phyloP scores from a whole-genome alignment of 1,139 yeast genomes.

The Saccharomyces hybrid region DNA sequence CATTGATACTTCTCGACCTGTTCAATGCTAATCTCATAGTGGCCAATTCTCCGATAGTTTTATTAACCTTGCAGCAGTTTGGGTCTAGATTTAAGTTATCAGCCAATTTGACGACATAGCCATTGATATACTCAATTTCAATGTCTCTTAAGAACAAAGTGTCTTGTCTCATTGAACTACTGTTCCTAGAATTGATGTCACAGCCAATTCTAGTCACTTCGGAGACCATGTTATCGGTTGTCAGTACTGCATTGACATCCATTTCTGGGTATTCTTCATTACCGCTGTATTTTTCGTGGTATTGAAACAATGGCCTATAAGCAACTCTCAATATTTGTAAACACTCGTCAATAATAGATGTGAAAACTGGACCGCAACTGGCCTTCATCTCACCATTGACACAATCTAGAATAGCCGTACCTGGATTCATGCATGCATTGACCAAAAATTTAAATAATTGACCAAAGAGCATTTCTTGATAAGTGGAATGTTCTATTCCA shows the following conservation, averaged over 20 bases:
- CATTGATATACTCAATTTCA: slow-evolving; percentile 76
- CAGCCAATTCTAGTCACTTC: slow-evolving; percentile 39
- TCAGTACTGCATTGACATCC: slow-evolving; percentile 32
- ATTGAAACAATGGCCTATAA: slow-evolving; percentile 26
- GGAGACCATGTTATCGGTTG: slow-evolving; percentile 39
- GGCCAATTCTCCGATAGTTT: slow-evolving; percentile 30
- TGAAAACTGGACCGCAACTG: slow-evolving; percentile 36
- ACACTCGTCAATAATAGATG: slow-evolving; percentile 44
- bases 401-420: slow-evolving; percentile 70
- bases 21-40: slow-evolving; percentile 29
- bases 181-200: slow-evolving; percentile 48
- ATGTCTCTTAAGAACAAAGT: slow-evolving; percentile 51
- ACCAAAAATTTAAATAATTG: slow-evolving; percentile 73
- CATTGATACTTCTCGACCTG: slow-evolving; percentile 16
- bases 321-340: slow-evolving; percentile 34
- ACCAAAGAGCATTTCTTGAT: slow-evolving; percentile 47
- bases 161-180: slow-evolving; percentile 87
- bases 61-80: slow-evolving; percentile 26
- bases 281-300: slow-evolving; percentile 28
- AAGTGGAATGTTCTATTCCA: slow-evolving; percentile 40
- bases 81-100: slow-evolving; percentile 24
- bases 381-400: slow-evolving; percentile 59
- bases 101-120: slow-evolving; percentile 52
- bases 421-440: slow-evolving; percentile 76
- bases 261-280: slow-evolving; percentile 19